Evolutionary conservation across 305 asterid species (phyloP).

Genomic region (Solanum aculeatissimum): DNA sequence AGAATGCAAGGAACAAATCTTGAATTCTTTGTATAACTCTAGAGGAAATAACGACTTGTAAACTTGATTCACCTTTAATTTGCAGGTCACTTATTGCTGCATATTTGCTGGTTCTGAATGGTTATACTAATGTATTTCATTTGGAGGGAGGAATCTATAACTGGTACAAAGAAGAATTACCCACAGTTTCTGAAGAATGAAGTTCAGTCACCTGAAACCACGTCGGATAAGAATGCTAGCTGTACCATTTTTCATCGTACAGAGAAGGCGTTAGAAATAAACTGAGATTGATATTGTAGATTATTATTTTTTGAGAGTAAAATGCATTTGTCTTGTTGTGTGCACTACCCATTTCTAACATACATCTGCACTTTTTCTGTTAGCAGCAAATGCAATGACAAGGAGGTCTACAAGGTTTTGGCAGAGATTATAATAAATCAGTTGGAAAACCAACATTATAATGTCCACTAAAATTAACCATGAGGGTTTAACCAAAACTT

Average conservation of each 20-base stretch:
- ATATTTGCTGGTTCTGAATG: constrained; percentile 79
- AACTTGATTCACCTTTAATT: neutral
- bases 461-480: neutral
- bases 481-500: neutral
- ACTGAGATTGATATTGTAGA: neutral
- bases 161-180: constrained; percentile 70
- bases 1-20: neutral
- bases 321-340: neutral
- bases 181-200: constrained; percentile 60
- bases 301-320: neutral
- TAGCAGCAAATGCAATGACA: neutral
- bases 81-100: constrained; percentile 93
- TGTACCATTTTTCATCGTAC: neutral
- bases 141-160: constrained; percentile 77
- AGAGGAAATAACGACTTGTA: neutral
- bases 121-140: constrained; percentile 70
- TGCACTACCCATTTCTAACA: neutral
- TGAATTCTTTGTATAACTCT: neutral
- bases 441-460: neutral
- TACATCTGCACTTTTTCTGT: neutral
- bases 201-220: neutral
- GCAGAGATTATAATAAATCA: neutral
- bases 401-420: neutral
- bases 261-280: neutral
- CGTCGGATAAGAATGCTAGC: neutral